Evolutionary conservation across 169 alveolate genomes (phyloP).

Genomic region (Babesia sp.): DNA sequence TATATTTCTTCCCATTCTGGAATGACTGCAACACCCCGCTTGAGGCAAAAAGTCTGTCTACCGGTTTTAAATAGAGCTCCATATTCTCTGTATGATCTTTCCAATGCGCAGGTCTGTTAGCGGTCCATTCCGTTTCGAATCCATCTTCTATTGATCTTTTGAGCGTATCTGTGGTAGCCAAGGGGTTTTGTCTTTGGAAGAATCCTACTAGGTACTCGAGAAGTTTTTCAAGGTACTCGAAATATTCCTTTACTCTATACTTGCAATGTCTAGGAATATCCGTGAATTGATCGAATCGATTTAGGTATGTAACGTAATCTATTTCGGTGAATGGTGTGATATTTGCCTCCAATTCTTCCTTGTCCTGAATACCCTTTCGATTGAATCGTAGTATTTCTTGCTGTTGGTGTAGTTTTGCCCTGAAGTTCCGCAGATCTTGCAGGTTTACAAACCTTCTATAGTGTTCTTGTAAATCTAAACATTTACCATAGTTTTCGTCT

Average conservation of each 20-base stretch:
- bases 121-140: slow-evolving; percentile 74
- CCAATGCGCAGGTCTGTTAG: slow-evolving; percentile 73
- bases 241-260: slow-evolving; percentile 73
- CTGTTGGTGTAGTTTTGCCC: slow-evolving; percentile 54
- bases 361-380: slow-evolving; percentile 25
- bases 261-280: slow-evolving; percentile 82
- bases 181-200: slow-evolving; percentile 73
- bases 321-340: slow-evolving; percentile 71
- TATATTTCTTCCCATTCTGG: slow-evolving; percentile 71
- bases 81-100: slow-evolving; percentile 71
- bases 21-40: slow-evolving; percentile 74
- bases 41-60: slow-evolving; percentile 81
- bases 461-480: slow-evolving; percentile 71
- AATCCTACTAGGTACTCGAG: slow-evolving; percentile 67
- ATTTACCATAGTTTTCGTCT: slow-evolving; percentile 79
- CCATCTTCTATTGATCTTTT: slow-evolving; percentile 68
- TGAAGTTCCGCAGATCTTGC: slow-evolving; percentile 66
- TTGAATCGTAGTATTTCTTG: slow-evolving; percentile 52
- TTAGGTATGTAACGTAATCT: slow-evolving; percentile 76
- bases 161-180: slow-evolving; percentile 67
- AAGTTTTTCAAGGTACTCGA: slow-evolving; percentile 64
- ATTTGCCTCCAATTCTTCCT: slow-evolving; percentile 40
- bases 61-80: slow-evolving; percentile 75
- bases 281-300: slow-evolving; percentile 71
- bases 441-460: slow-evolving; percentile 75